Base-by-base conservation (phyloP, 1,284 basidiomycete species). In the Cryptococcus jaspeensis region DNA sequence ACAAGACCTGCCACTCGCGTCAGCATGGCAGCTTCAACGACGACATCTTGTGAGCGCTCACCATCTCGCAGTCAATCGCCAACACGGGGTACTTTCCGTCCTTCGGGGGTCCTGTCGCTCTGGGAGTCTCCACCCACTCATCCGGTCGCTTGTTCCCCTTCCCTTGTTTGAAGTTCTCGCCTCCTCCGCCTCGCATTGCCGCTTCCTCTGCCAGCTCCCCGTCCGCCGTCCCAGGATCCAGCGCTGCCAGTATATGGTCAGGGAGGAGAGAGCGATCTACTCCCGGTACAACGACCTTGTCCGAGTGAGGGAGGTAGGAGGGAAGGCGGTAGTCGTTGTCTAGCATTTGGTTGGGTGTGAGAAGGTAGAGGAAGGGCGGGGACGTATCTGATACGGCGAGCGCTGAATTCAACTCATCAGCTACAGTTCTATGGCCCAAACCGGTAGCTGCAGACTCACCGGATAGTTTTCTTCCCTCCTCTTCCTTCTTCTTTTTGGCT, bases 61-160 rank as follows among this genome's bases (percentile, higher is more conserved):
- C 92, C 92, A 96, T 96, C 76, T 96, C 92, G 73, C 93, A 97
- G 79, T 96, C 93, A 41, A 96, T 74, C 0, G 83, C 81, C 44
- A 76, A 55, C 35, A 80, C 69, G 37, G 68, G 58, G 57, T 72
- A 69, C 57, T 65, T 50, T 53, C 71, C 69, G 39, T 60, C 70
- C 28, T 39, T 63, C 38, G 60, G 69, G 51, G 55, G 67, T 52
- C 57, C 70, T 18, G 59, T 55, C 0, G 74, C 70, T 55, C 85
- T 69, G 1, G 90, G 87, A 0, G 87, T 91, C 77, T 96, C 90
- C 9, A 89, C 68, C 78, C 79, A 81, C 0, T 76, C 79, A 38
- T 77, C 74, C 3, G 78, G 85, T 80, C 85, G n/a, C 64, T 67
- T 32, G 81, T 81, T 72, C 82, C 86, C 67, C 84, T 61, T 58